A percentile compares a stretch with the other conserved stretches of the same genome.
These are phyloP conservation scores for Suhomyces atakaporum DNA, from an alignment of 1,139 yeast species.

Conservation along the genomic window DNA sequence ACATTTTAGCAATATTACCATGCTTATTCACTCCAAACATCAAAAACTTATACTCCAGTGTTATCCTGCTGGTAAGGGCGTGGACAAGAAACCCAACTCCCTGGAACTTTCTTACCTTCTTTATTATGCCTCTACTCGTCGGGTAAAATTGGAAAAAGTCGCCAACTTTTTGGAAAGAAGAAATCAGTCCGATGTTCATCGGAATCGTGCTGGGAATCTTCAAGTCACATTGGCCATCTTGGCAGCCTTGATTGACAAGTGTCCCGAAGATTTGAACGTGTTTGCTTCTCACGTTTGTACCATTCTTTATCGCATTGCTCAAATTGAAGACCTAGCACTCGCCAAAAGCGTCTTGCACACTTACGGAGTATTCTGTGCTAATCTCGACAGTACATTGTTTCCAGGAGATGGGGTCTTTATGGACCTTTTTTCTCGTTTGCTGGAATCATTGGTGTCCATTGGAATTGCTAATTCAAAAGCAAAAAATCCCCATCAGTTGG, in stretches of 20 bases:
- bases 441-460: constrained; percentile 36
- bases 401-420: constrained; percentile 71
- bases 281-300: constrained; percentile 65
- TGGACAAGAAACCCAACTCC: constrained; percentile 87
- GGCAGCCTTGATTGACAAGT: constrained; percentile 67
- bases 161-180: constrained; percentile 66
- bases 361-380: constrained; percentile 61
- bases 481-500: constrained; percentile 39
- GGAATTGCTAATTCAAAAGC: constrained; percentile 21
- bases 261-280: constrained; percentile 81
- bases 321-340: constrained; percentile 56
- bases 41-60: constrained; percentile 88
- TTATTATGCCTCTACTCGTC: constrained; percentile 89
- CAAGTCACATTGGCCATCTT: constrained; percentile 78
- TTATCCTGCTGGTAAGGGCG: constrained; percentile 85
- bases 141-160: constrained; percentile 86
- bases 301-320: constrained; percentile 47
- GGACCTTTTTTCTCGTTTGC: constrained; percentile 46
- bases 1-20: too few relatives aligned
- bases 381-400: constrained; percentile 68
- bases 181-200: constrained; percentile 62
- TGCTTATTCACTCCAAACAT: constrained; percentile 68
- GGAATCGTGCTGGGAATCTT: constrained; percentile 72
- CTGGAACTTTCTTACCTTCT: constrained; percentile 86
- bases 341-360: constrained; percentile 54